These are phyloP conservation scores for Pythium brachiatum DNA, from an alignment of 352 stramenopile species.

Conservation along the genomic window DNA sequence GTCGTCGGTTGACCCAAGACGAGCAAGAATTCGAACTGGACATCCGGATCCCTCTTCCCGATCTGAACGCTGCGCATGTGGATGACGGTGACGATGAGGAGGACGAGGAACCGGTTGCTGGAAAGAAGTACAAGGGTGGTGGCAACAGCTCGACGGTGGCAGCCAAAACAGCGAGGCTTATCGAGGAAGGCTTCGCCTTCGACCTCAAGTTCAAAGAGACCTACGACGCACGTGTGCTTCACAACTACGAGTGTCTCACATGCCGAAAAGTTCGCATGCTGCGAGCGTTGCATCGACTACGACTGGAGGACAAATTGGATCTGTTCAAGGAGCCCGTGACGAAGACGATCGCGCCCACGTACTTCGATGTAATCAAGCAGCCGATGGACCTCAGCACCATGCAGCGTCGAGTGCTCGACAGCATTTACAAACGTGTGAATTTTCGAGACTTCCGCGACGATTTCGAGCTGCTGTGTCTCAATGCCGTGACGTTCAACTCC, in stretches of 20 bases:
- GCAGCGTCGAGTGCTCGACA: slow-evolving; percentile 61
- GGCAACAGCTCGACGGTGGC: not conserved
- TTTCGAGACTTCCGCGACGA: slow-evolving; percentile 86
- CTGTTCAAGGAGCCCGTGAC: slow-evolving; percentile 95
- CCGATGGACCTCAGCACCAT: slow-evolving; percentile 94
- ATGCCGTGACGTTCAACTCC: slow-evolving; percentile 95
- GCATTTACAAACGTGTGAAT: slow-evolving; percentile 66
- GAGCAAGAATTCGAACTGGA: slow-evolving; percentile 48
- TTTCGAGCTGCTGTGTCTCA: slow-evolving; percentile 95
- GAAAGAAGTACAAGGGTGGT: not conserved
- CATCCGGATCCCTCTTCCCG: slow-evolving; percentile 33
- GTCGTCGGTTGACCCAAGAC: slow-evolving; percentile 19
- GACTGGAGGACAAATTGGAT: slow-evolving; percentile 77
- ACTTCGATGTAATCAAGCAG: slow-evolving; percentile 90
- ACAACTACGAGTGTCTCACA: slow-evolving; percentile 85
- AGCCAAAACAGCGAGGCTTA: slow-evolving; percentile 44
- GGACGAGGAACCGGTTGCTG: not conserved
- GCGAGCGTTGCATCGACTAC: slow-evolving; percentile 56
- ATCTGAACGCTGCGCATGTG: slow-evolving; percentile 12
- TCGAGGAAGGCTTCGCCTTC: slow-evolving; percentile 66
- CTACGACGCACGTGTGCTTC: slow-evolving; percentile 66
- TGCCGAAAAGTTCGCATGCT: slow-evolving; percentile 79
- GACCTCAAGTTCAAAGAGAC: slow-evolving; percentile 52
- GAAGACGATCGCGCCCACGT: slow-evolving; percentile 90
- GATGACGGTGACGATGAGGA: slow-evolving; percentile 18